phyloP scores from a whole-genome alignment of 495 filamentous ascomycete genomes.

The Cryomyces minteri region DNA sequence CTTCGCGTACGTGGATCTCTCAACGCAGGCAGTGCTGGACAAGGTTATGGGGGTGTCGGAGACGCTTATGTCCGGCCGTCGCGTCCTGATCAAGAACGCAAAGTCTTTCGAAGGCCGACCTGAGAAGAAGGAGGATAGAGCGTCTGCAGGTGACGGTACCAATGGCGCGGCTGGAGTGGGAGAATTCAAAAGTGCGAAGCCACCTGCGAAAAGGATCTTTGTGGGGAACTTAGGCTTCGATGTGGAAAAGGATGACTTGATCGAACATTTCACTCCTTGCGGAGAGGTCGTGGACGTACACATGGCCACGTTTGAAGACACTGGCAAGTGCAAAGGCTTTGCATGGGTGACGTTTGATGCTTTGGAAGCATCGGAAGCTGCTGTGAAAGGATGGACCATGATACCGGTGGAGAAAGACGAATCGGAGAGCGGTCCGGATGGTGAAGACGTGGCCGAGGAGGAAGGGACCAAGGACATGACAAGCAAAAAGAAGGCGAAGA shows the following conservation, averaged over 20 bases:
- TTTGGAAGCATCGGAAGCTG: constrained; percentile 50
- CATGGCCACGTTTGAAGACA: constrained; percentile 88
- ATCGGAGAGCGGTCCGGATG: constrained; percentile 19
- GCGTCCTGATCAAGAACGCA: constrained; percentile 78
- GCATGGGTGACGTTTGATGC: constrained; percentile 85
- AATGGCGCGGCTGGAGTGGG: no score
- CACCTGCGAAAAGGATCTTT: constrained; percentile 64
- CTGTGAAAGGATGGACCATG: constrained; percentile 64
- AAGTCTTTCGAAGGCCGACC: constrained; percentile 71
- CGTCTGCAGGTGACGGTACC: neutral
- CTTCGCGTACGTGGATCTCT: constrained; percentile 92
- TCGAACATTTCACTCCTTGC: constrained; percentile 63
- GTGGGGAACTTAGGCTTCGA: constrained; percentile 84
- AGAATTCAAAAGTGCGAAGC: constrained; percentile 22
- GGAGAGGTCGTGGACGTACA: constrained; percentile 63
- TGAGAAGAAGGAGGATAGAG: constrained; percentile 19
- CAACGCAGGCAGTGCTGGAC: constrained; percentile 40
- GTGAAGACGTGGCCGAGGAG: constrained; percentile 14
- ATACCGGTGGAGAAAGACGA: constrained; percentile 32
- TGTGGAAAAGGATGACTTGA: constrained; percentile 59
- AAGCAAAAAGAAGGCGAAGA: constrained; percentile 26
- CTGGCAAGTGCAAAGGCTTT: constrained; percentile 95
- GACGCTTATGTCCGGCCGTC: constrained; percentile 51
- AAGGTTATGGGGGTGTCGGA: constrained; percentile 67
- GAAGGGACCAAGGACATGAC: constrained; percentile 13